Percentiles rank a stretch among this genome's conserved stretches.
Conservation (phyloP, 1,139 yeast species). For the Scheffersomyces stambukii region DNA sequence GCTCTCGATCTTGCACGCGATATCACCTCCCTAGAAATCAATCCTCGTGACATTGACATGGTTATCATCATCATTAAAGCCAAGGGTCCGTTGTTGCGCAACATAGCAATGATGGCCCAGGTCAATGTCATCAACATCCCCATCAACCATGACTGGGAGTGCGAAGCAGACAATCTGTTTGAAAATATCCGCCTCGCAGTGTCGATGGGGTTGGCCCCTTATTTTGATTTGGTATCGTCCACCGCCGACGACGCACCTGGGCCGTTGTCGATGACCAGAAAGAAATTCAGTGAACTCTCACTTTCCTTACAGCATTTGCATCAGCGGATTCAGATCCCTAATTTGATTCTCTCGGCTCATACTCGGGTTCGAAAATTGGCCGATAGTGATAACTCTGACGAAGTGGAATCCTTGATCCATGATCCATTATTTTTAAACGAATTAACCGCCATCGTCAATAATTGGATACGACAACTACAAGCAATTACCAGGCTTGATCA, state of each 20-base stretch:
- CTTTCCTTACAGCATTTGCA: conserved; percentile 66
- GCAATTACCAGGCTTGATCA: conserved; percentile 50
- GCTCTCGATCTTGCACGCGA: conserved; percentile 8
- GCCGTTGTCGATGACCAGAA: conserved; percentile 38
- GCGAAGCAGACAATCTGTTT: conserved; percentile 24
- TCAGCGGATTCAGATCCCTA: conserved; percentile 67
- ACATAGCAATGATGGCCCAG: conserved; percentile 21
- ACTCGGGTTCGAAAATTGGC: conserved; percentile 36
- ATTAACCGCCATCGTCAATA: conserved; percentile 62
- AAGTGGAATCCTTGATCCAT: conserved; percentile 21
- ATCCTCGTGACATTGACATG: conserved; percentile 2
- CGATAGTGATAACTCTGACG: conserved; percentile 15
- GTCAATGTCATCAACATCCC: conserved; percentile 36
- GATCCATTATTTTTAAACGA: conserved; percentile 62
- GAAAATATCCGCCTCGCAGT: conserved; percentile 59
- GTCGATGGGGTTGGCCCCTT: conserved; percentile 39
- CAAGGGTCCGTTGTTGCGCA: conserved; percentile 24
- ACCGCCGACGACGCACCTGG: conserved; percentile 10
- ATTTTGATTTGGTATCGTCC: conserved; percentile 26
- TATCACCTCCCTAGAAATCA: conserved; percentile 5
- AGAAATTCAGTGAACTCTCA: conserved; percentile 67
- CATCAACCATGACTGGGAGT: conserved; percentile 13
- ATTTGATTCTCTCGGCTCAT: conserved; percentile 51
- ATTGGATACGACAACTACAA: conserved; percentile 69
- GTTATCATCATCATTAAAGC: conserved; percentile 42